phyloP scores from a whole-genome alignment of 371 early-diverging fungal genomes.

The Mucor irregularis region DNA sequence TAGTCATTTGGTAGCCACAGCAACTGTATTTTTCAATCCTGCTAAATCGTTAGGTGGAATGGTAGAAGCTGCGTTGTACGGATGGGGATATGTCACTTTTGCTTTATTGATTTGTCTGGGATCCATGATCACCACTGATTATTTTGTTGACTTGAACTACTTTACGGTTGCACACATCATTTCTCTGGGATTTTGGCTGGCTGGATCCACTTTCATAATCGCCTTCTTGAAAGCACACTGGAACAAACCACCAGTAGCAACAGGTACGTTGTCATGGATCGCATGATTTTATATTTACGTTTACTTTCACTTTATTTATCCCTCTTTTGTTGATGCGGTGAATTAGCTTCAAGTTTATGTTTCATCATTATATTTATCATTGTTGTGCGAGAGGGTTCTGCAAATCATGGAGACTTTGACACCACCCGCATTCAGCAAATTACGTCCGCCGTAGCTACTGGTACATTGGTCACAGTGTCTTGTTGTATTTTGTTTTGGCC shows the following conservation, averaged over 20 bases:
- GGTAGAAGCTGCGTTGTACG: constrained; percentile 60
- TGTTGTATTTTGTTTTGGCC: constrained; percentile 65
- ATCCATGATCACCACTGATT: constrained; percentile 55
- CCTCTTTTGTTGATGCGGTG: background rate
- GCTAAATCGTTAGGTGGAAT: constrained; percentile 66
- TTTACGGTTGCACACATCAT: constrained; percentile 43
- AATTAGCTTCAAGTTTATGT: constrained; percentile 60
- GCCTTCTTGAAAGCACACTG: constrained; percentile 63
- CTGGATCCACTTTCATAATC: constrained; percentile 53
- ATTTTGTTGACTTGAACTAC: constrained; percentile 49
- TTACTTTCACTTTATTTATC: constrained; percentile 23
- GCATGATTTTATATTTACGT: constrained; percentile 49
- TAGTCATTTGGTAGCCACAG: constrained; percentile 63
- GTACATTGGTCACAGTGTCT: constrained; percentile 51
- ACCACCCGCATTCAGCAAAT: constrained; percentile 53
- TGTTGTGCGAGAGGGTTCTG: constrained; percentile 53
- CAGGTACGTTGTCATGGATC: constrained; percentile 44
- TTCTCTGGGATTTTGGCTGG: constrained; percentile 56
- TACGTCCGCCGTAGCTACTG: constrained; percentile 53
- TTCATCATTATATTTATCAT: constrained; percentile 62
- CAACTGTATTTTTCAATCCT: constrained; percentile 68
- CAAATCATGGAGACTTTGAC: constrained; percentile 51
- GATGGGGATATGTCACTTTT: constrained; percentile 48
- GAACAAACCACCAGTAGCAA: constrained; percentile 64
- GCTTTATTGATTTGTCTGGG: constrained; percentile 46